phyloP scores from a whole-genome alignment of 176 grass and related monocot species.

The Zoysia japonica region DNA sequence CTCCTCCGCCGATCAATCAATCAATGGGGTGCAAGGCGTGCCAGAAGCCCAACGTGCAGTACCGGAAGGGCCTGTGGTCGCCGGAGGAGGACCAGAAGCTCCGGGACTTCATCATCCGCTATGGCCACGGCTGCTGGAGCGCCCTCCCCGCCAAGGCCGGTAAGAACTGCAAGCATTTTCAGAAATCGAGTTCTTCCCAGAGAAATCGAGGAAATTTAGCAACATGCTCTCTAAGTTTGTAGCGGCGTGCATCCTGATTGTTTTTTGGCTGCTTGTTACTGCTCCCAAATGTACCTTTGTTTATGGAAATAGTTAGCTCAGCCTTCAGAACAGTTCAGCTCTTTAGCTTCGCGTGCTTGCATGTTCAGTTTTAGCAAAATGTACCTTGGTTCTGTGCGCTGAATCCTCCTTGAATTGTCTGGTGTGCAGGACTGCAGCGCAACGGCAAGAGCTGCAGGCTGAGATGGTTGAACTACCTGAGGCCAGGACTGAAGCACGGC shows the following conservation, averaged over 20 bases:
- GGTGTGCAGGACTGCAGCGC: slow-evolving; percentile 62
- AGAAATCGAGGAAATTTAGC: neutral
- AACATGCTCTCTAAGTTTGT: neutral
- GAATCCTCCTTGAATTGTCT: slow-evolving; percentile 16
- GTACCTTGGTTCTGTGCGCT: slow-evolving; percentile 27
- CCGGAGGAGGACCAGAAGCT: slow-evolving; percentile 90
- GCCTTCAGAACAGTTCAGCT: neutral
- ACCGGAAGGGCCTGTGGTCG: slow-evolving; percentile 92
- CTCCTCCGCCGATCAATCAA: neutral
- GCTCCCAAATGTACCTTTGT: slow-evolving; percentile 24
- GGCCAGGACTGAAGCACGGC: slow-evolving; percentile 88
- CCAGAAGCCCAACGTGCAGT: slow-evolving; percentile 76
- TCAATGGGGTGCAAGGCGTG: slow-evolving; percentile 78
- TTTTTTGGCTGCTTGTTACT: neutral
- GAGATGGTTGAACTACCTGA: slow-evolving; percentile 97
- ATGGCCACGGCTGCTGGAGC: slow-evolving; percentile 90
- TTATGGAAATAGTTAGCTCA: neutral
- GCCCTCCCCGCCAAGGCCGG: slow-evolving; percentile 71
- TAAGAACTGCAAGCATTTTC: slow-evolving; percentile 42
- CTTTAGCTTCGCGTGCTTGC: neutral
- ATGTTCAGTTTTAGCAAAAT: slow-evolving; percentile 7
- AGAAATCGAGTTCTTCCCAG: too few species aligned
- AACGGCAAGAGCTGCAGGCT: slow-evolving; percentile 99
- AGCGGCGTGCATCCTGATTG: neutral
- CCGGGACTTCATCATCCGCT: slow-evolving; percentile 70